Evolutionary conservation across 257 asterid genomes (phyloP), one percentile per base, ranked within the genome.

Genomic region (Przewalskia tangutica): DNA sequence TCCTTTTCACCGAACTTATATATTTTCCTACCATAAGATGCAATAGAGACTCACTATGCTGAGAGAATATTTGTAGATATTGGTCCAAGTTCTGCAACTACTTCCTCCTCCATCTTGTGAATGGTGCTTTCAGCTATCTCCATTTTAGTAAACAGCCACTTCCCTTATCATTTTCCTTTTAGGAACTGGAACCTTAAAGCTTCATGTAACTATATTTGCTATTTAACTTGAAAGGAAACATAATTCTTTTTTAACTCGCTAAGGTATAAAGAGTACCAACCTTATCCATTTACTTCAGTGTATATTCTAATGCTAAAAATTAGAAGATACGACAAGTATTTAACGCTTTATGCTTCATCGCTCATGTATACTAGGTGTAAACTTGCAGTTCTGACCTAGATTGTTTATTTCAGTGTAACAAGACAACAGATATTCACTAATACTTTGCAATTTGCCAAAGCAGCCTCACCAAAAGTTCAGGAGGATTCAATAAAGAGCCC

Each of bases 401-500:
- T 32, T 63, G 44, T 12, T 63, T 63, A 17, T 27, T 27, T 63
- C 42, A 5, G 44, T 63, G 44, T 63, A 11, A 63, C 70, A 63
- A 63, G 44, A 27, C 8, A 11, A 9, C 70, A 7, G 12, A 44
- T 34, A 38, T 13, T 79, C 71, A 79, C 38, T 36, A 44, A 59
- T 79, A 38, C 46, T 2, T 18, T 63, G 42, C 20, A n/a, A 40
- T 77, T 77, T 53, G 18, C 13, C 16, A 71, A 56, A 56, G 86
- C 83, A 84, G 85, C 77, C 82, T 79, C 71, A 51, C 77, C 89
- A 53, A 56, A 46, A 77, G 67, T 17, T 81, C 85, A 81, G 62
- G 73, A 77, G 51, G 53, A 50, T 44, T 70, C 80, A 59, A 50
- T 10, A 44, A 13, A 34, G 8, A 75, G 62, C 54, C 38, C 81